Conservation (phyloP, 306 rosid species). For the Prinsepia uniflora region DNA sequence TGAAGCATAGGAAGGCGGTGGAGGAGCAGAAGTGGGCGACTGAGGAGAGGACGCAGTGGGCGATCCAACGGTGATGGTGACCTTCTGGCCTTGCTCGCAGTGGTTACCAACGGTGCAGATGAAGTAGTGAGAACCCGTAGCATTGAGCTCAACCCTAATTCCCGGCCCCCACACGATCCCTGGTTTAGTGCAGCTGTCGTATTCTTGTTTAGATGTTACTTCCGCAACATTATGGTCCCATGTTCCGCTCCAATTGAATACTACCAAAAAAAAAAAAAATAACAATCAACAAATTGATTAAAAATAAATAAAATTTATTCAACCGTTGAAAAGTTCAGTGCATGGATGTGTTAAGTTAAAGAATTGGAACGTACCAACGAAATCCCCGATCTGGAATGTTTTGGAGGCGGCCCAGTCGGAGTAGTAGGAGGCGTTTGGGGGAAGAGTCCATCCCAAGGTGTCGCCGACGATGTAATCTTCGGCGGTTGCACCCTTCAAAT, state of each 20-base stretch:
- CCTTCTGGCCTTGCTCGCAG: slow-evolving; percentile 30
- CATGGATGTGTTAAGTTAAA: too few species aligned
- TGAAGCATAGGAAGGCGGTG: slow-evolving; percentile 19
- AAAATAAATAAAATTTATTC: too few species aligned
- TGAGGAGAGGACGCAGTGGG: background rate
- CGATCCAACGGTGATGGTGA: slow-evolving; percentile 19
- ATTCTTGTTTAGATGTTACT: slow-evolving; percentile 12
- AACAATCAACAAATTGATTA: background rate
- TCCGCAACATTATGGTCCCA: background rate
- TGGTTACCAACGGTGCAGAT: slow-evolving; percentile 26
- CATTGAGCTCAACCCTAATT: background rate
- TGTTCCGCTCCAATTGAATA: slow-evolving; percentile 21
- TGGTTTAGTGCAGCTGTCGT: slow-evolving; percentile 18
- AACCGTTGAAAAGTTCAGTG: too few species aligned
- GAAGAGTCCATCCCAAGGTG: slow-evolving; percentile 23
- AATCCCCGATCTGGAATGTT: slow-evolving; percentile 21
- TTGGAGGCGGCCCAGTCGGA: slow-evolving; percentile 24
- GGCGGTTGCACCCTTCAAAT: slow-evolving; percentile 15
- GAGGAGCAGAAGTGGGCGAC: background rate
- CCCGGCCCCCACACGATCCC: background rate
- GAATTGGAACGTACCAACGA: slow-evolving; percentile 8
- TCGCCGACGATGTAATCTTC: slow-evolving; percentile 19
- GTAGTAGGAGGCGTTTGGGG: slow-evolving; percentile 23
- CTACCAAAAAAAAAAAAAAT: slow-evolving; percentile 14
- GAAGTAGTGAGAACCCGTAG: slow-evolving; percentile 18